Evolutionary conservation across 805 yeast genomes (phyloP), one percentile per base, ranked within the genome.

Genomic region (Wickerhamiella allomyrinae): DNA sequence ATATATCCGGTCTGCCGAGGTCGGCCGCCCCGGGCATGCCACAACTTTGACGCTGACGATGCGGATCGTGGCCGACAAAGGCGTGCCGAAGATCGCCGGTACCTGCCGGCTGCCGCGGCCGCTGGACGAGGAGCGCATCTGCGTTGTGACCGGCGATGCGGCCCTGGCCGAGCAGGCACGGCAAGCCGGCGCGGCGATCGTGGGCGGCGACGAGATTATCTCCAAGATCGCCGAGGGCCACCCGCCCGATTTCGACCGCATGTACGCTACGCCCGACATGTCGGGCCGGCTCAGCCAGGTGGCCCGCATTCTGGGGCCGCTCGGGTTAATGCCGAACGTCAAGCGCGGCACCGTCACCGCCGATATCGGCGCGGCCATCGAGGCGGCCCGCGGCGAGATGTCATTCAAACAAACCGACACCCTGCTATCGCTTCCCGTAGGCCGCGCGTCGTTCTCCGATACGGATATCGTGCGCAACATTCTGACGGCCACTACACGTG

Each of bases 231-330:
- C 67, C 37, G 62, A 65, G 7, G 73, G 74, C 17, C 74, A 72
- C 14, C 64, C 65, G 24, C 54, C 75, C 24, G 70, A 72, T 48
- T 79, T 77, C 53, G 86, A 85, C 54, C 78, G 77, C 54, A 76
- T 85, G 37, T 78, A 79, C 57, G 93, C 95, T 5, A 79, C 95
- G 2, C 83, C 94, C 1, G 95, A 83, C 29, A 74, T 85, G 44
- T 71, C 72, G 19, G 60, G 71, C n/a, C 68, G 70, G 20, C 66
- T 91, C 49, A 56, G 52, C n/a, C 70, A 73, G 44, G 65, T 84
- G 19, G 95, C 91, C n/a, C 74, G 86, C 55, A 65, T 71, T 9
- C 69, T 91, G 52, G 97, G 97, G 45, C 94, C 94, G 24, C 76
- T 70, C 55, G 94, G 94, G 20, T 69, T 91, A 51, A 79, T 87